These are phyloP conservation scores for Hypoxylon rickii DNA, from an alignment of 495 filamentous ascomycete genomes.

Conservation along the genomic window DNA sequence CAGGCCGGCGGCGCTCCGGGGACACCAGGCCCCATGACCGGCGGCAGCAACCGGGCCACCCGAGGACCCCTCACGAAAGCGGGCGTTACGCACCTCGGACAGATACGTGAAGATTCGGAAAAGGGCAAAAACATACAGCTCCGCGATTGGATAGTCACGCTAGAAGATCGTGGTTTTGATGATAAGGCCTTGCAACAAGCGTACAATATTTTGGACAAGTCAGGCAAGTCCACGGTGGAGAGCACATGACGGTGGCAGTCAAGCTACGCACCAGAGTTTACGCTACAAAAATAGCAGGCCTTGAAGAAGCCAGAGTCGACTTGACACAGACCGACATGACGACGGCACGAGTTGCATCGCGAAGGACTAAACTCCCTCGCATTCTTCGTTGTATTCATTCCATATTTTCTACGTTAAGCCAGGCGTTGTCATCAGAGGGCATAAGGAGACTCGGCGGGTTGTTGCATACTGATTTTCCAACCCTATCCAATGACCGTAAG, in stretches of 20 bases:
- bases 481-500: too few relatives aligned
- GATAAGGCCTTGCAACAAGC: conserved; percentile 57
- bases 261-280: not conserved
- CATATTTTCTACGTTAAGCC: conserved; percentile 36
- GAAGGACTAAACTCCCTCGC: not conserved
- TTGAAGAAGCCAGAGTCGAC: not conserved
- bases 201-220: conserved; percentile 56
- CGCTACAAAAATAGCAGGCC: not conserved
- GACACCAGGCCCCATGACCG: conserved; percentile 20
- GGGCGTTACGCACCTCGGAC: conserved; percentile 53
- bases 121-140: conserved; percentile 69
- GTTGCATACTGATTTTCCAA: conserved; percentile 16
- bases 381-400: conserved; percentile 33
- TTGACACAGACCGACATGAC: not conserved
- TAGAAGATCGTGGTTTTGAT: conserved; percentile 66
- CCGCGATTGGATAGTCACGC: conserved; percentile 66
- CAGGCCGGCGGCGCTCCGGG: conserved; percentile 37
- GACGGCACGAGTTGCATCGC: not conserved
- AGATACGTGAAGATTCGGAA: conserved; percentile 64
- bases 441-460: conserved; percentile 30
- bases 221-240: conserved; percentile 27
- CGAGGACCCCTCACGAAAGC: conserved; percentile 36
- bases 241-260: conserved; percentile 6
- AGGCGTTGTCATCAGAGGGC: conserved; percentile 38
- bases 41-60: conserved; percentile 15